Conservation (phyloP, 1,139 yeast species). For the Pichiaceae sp. region DNA sequence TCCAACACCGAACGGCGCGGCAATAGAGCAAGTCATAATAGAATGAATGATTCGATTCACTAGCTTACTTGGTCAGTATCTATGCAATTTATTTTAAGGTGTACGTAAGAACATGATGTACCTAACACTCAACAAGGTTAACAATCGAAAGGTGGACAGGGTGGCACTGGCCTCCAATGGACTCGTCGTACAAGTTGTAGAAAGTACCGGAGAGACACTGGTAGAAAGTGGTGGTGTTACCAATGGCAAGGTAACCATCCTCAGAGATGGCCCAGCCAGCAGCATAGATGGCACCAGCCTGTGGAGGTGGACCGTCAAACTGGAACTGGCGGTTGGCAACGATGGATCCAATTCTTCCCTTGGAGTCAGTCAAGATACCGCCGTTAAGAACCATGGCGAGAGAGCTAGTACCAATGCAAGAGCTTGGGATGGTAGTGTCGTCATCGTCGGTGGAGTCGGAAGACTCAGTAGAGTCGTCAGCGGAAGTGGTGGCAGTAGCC, state of each 20-base stretch:
- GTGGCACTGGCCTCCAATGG: slow-evolving; percentile 57
- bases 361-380: slow-evolving; percentile 48
- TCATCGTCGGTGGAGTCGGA: slow-evolving; percentile 12
- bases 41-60: no score
- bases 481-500: slow-evolving; percentile 12
- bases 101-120: background rate
- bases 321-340: slow-evolving; percentile 85
- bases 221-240: slow-evolving; percentile 57
- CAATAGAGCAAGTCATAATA: slow-evolving; percentile 12
- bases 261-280: slow-evolving; percentile 70
- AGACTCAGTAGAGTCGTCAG: slow-evolving; percentile 19
- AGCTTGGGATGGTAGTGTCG: slow-evolving; percentile 29
- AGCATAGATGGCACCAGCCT: slow-evolving; percentile 82
- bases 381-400: slow-evolving; percentile 47
- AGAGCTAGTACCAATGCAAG: slow-evolving; percentile 46
- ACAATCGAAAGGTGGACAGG: slow-evolving; percentile 57
- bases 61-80: no score
- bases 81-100: background rate
- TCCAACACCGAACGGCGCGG: slow-evolving; percentile 10
- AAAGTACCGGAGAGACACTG: slow-evolving; percentile 75
- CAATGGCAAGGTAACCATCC: slow-evolving; percentile 65
- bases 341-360: slow-evolving; percentile 72
- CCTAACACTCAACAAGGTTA: slow-evolving; percentile 55
- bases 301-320: slow-evolving; percentile 88
- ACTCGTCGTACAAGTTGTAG: slow-evolving; percentile 74